Base-by-base conservation (phyloP, 768 basidiomycete species). In the Obba rivulosa region DNA sequence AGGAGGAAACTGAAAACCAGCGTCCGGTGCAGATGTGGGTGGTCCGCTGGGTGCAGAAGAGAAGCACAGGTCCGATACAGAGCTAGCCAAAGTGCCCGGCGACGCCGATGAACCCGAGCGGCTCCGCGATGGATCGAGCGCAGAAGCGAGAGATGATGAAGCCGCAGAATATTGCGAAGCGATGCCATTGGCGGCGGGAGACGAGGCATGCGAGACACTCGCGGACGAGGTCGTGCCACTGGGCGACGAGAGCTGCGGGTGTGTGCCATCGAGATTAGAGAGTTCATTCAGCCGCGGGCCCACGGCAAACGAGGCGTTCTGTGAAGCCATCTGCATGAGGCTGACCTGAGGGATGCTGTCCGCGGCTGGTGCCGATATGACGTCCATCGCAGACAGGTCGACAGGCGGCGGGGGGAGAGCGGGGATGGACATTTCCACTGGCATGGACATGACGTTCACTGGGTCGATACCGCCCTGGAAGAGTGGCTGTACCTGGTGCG, bases 251-350 rank as follows among this genome's bases (percentile, higher is more conserved):
- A 60, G 60, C 13, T 62, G 48, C 45, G 56, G 57, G 46, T 59
- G 61, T 14, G 62, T 48, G 39, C 50, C 31, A 40, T 65, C 62
- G 45, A 59, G 64, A 41, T 58, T 58, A 49, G 66, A 64, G 39
- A 74, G 61, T 11, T 42, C 56, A 28, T 52, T 52, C 37, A 60
- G 47, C 34, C 69, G 65, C 22, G 73, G 61, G 53, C 72, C 69
- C 40, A 72, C 46, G 46, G 53, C 52, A 56, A 72, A 74, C 14
- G 66, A 48, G 23, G 55, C 46, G 48, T 66, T 64, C 35, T 52
- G 68, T 13, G 49, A 56, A 43, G 58, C 66, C 52, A 76, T 74
- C 17, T 75, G 53, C 41, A 77, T 57, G 53, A 74, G 74, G 39
- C 61, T 58, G 16, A 71, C 64, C 4, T 69, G 55, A 16, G 69